These are phyloP conservation scores for Naumovozyma dairenensis DNA, from an alignment of 805 yeast species.

Conservation along the genomic window DNA sequence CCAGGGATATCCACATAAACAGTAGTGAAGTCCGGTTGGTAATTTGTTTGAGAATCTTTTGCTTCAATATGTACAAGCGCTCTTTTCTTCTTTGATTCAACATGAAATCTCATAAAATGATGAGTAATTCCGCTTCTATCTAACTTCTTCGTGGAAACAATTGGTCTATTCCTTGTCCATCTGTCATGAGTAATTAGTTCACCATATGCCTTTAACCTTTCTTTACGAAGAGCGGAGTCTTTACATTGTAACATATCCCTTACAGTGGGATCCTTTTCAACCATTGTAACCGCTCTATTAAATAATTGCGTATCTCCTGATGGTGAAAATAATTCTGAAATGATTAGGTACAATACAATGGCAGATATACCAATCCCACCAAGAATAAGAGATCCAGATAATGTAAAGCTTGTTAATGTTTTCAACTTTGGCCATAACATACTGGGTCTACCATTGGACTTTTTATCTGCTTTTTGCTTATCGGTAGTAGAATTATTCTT, in stretches of 20 bases:
- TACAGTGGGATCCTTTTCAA: conserved; percentile 57
- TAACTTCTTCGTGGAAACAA: conserved; percentile 49
- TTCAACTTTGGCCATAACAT: conserved; percentile 37
- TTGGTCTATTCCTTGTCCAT: conserved; percentile 86
- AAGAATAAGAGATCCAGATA: conserved; percentile 51
- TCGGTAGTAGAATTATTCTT: conserved; percentile 1
- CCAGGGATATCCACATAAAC: conserved; percentile 72
- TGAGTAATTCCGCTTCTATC: conserved; percentile 76
- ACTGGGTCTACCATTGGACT: too few species aligned
- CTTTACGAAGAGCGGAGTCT: conserved; percentile 33
- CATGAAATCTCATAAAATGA: conserved; percentile 75
- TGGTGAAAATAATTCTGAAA: conserved; percentile 76
- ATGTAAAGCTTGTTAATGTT: conserved; percentile 50
- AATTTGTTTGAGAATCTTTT: conserved; percentile 47
- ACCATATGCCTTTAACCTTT: conserved; percentile 75
- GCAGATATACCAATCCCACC: conserved; percentile 64
- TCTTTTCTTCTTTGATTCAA: conserved; percentile 54
- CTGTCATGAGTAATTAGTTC: conserved; percentile 53
- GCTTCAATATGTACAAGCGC: conserved; percentile 79
- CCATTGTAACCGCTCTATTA: conserved; percentile 70
- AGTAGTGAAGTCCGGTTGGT: conserved; percentile 60
- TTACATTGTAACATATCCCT: conserved; percentile 47
- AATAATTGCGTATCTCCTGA: conserved; percentile 87
- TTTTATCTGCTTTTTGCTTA: too few species aligned
- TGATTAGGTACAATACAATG: conserved; percentile 59